A percentile compares a stretch with the other conserved stretches of the same genome.
phyloP scores from a whole-genome alignment of 1,139 yeast species.

The Blastobotrys persicus region DNA sequence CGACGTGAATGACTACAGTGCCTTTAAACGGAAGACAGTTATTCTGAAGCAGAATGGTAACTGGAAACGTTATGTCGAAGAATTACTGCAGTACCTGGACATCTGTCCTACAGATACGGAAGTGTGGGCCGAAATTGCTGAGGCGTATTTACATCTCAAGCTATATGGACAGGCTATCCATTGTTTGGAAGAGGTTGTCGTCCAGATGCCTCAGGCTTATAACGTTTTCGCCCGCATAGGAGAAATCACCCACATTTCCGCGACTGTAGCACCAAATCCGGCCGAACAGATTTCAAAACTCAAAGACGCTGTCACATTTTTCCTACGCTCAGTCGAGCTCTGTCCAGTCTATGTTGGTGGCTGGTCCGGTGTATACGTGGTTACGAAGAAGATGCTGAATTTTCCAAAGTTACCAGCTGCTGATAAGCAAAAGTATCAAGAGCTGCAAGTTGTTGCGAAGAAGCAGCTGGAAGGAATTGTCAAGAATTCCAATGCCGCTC shows the following conservation, averaged over 20 bases:
- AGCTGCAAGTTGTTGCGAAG: slow-evolving; percentile 38
- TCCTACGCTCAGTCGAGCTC: slow-evolving; percentile 69
- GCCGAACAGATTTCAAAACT: slow-evolving; percentile 26
- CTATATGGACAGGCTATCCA: slow-evolving; percentile 65
- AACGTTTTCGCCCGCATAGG: slow-evolving; percentile 66
- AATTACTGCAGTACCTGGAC: slow-evolving; percentile 50
- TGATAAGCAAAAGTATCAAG: slow-evolving; percentile 27
- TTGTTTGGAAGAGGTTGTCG: slow-evolving; percentile 65
- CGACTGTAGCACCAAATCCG: slow-evolving; percentile 21
- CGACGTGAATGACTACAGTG: slow-evolving; percentile 36
- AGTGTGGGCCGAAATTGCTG: slow-evolving; percentile 74
- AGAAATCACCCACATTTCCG: slow-evolving; percentile 39
- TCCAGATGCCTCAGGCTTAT: slow-evolving; percentile 70
- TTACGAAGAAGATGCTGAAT: slow-evolving; percentile 36
- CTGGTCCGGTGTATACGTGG: slow-evolving; percentile 68
- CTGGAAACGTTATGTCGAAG: slow-evolving; percentile 46
- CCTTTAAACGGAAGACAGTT: slow-evolving; percentile 41
- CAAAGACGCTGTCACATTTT: slow-evolving; percentile 50
- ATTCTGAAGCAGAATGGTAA: slow-evolving; percentile 34
- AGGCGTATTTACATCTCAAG: slow-evolving; percentile 57
- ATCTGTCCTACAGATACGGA: slow-evolving; percentile 69
- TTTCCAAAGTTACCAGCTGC: slow-evolving; percentile 25
- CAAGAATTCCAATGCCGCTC: slow-evolving; percentile 34
- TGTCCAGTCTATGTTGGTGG: slow-evolving; percentile 66
- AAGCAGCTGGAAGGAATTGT: slow-evolving; percentile 39